Percentiles rank a stretch among this genome's conserved stretches.
phyloP scores from a whole-genome alignment of 1,139 yeast species.

The Scheffersomyces parashehatae region DNA sequence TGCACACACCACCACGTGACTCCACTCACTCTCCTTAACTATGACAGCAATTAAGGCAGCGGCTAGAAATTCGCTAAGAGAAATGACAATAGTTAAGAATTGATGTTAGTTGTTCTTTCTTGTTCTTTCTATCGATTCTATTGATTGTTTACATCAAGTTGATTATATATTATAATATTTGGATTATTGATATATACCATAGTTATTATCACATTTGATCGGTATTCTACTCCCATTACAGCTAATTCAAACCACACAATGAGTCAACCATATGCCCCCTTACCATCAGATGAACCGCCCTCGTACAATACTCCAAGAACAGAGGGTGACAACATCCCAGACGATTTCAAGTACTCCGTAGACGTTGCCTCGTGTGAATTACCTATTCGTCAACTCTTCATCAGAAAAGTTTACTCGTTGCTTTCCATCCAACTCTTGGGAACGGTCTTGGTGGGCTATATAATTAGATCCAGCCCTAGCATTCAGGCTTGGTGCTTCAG shows the following conservation, averaged over 20 bases:
- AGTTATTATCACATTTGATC: too few species aligned
- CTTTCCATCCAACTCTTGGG: conserved; percentile 62
- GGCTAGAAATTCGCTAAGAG: too few species aligned
- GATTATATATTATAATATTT: too few species aligned
- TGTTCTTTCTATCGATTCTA: too few species aligned
- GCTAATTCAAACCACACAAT: not conserved
- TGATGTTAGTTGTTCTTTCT: too few species aligned
- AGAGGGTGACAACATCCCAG: conserved; percentile 54
- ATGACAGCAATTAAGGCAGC: too few species aligned
- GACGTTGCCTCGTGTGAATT: conserved; percentile 77
- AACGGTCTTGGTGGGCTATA: conserved; percentile 61
- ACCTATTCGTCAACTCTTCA: conserved; percentile 71
- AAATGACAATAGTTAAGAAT: too few species aligned
- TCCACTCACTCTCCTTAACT: too few species aligned
- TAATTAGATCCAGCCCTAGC: conserved; percentile 48
- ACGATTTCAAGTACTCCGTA: conserved; percentile 83
- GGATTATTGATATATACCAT: too few species aligned
- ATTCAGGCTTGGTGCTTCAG: conserved; percentile 59
- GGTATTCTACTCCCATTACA: too few species aligned
- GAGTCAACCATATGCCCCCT: conserved; percentile 6
- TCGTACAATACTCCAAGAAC: conserved; percentile 24
- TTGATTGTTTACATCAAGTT: too few species aligned
- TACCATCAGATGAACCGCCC: conserved; percentile 7
- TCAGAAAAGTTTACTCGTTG: conserved; percentile 77
- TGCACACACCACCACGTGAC: too few species aligned